Percentiles rank a stretch among this genome's conserved stretches.
phyloP scores from a whole-genome alignment of 495 filamentous ascomycete genomes.

The Elaphomyces granulatus region DNA sequence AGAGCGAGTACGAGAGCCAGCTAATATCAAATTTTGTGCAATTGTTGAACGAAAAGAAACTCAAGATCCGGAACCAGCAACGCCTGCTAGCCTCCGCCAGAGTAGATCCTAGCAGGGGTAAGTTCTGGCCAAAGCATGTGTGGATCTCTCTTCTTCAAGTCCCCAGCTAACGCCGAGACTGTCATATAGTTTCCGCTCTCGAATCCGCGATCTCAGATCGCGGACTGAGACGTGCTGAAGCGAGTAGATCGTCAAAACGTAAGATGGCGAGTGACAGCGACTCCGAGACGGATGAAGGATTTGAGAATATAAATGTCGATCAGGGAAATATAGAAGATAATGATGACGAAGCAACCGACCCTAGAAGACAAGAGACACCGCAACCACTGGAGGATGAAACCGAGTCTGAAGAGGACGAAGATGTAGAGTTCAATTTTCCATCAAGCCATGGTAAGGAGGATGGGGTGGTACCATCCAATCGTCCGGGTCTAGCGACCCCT shows the following conservation, averaged over 20 bases:
- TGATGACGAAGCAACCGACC: slow-evolving; percentile 26
- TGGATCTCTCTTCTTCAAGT: neutral
- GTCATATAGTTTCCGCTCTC: slow-evolving; percentile 15
- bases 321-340: slow-evolving; percentile 22
- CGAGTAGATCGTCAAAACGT: slow-evolving; percentile 31
- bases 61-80: slow-evolving; percentile 79
- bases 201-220: slow-evolving; percentile 9
- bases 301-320: slow-evolving; percentile 48
- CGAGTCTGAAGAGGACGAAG: slow-evolving; percentile 29
- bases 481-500: slow-evolving; percentile 9
- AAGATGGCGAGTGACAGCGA: slow-evolving; percentile 19
- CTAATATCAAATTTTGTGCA: slow-evolving; percentile 56
- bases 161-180: no score
- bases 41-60: slow-evolving; percentile 74
- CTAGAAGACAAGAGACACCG: slow-evolving; percentile 18
- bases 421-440: slow-evolving; percentile 4
- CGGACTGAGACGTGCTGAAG: slow-evolving; percentile 4
- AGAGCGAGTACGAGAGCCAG: slow-evolving; percentile 52
- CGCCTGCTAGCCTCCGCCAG: slow-evolving; percentile 48
- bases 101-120: slow-evolving; percentile 34
- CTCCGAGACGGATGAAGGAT: slow-evolving; percentile 34
- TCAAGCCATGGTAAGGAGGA: neutral
- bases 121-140: no score
- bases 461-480: slow-evolving; percentile 3
- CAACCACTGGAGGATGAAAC: slow-evolving; percentile 23